Evolutionary conservation across 495 filamentous ascomycete genomes (phyloP), one percentile per base, ranked within the genome.

Genomic region (Penicillium longicatenatum): DNA sequence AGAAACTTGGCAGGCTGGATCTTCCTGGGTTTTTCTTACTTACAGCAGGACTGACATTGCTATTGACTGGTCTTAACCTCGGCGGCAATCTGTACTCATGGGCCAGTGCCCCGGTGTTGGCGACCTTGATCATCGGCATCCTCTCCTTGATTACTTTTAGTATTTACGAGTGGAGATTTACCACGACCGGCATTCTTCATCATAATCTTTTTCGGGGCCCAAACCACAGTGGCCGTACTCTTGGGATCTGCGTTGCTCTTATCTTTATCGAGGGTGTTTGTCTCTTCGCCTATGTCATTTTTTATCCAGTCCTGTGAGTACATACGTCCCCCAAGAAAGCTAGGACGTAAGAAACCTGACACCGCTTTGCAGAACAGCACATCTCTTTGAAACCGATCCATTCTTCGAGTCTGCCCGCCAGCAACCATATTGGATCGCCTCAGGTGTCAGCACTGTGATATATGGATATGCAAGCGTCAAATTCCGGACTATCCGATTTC

Each of bases 261-360:
- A 60, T 60, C n/a, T 60, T 60, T 31, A 51, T 60, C 12, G 52
- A 60, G 45, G 58, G 52, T 3, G 55, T 60, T 20, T 14, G 51
- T 12, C 52, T 60, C 8, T 60, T 60, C 31, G 39, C 52, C 20
- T 60, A 55, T 41, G 39, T 50, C 9, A 60, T 60, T 0, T 55
- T 60, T 47, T 60, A 60, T 19, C 58, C 52, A 0, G 21, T 41
- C 20, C 26, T 60, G 58, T 60, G 30, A 46, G 52, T n/a, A 6
- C 17, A 44, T 26, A 20, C 37, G 1, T 7, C 12, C 12, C 11
- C 14, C 37, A 16, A 41, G 14, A 16, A 14, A n/a, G 11, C 6
- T 41, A 41, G n/a, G n/a, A 14, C 37, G 11, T 6, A 6, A 1
- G 17, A 41, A 6, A 41, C 1, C 26, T 26, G 3, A 26, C 26